Conservation (phyloP, 169 alveolate genomes). For the Plasmodium relictum region DNA sequence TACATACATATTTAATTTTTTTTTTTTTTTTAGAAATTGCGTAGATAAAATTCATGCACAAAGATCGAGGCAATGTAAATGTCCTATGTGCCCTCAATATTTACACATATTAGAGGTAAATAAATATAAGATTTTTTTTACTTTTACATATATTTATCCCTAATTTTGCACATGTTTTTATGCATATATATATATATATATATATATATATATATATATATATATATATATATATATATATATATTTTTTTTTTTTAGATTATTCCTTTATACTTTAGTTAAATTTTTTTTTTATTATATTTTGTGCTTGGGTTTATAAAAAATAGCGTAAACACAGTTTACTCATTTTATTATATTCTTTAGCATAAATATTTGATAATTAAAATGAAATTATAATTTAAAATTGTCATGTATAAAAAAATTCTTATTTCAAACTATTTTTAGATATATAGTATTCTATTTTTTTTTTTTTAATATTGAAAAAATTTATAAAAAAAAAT, state of each 20-base stretch:
- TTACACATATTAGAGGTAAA: constrained; percentile 55
- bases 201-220: constrained; percentile 3
- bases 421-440: too few relatives aligned
- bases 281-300: not conserved
- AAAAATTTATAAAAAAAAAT: too few relatives aligned
- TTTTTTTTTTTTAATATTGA: too few relatives aligned
- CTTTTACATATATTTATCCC: not conserved
- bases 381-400: too few relatives aligned
- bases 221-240: constrained; percentile 1
- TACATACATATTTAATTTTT: not conserved
- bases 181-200: not conserved
- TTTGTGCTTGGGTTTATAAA: not conserved
- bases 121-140: not conserved
- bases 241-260: constrained; percentile 33
- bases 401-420: too few relatives aligned
- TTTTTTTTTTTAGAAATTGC: constrained; percentile 34
- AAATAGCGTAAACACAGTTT: too few relatives aligned
- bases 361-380: too few relatives aligned
- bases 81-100: constrained; percentile 77
- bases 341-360: too few relatives aligned
- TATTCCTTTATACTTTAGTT: constrained; percentile 61
- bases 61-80: constrained; percentile 70
- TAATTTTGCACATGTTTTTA: not conserved
- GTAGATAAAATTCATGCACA: constrained; percentile 76
- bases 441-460: too few relatives aligned